Evolutionary conservation across 176 grass and related monocot genomes (phyloP), one percentile per base, ranked within the genome.

Genomic region (Ensete glaucum): DNA sequence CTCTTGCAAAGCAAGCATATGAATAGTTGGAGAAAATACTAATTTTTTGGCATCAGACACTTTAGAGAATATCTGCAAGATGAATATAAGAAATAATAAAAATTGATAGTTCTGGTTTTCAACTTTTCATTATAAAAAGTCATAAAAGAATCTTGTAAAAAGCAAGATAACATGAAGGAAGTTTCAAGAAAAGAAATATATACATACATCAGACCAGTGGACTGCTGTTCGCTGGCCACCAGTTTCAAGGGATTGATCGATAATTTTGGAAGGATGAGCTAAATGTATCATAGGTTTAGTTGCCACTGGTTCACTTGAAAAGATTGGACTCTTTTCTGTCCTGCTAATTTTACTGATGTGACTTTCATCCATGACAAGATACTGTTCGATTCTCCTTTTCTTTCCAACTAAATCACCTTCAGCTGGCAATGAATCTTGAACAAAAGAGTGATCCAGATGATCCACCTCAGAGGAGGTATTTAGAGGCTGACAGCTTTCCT

Each of bases 1-100:
- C 95, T 94, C 90, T 53, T 89, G 73, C 74, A 80, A n/a, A 79
- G 64, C 85, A 87, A 91, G 78, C 43, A 88, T 87, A 67, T 57
- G 80, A 71, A 91, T 74, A 78, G 67, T 85, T 75, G 81, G 70
- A 84, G 82, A 76, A 85, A 89, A 85, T 72, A 83, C 79, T 75
- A 91, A 73, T 14, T 79, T 87, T 51, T 70, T 79, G 50, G 82
- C 83, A 64, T 91, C 76, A 79, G 58, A 85, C 67, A 86, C 75
- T 26, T 63, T 78, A 68, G 52, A 79, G 78, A 79, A 56, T 55
- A 84, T 62, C 95, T 93, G 78, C 79, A 91, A 53, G 50, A 69
- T 62, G 66, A 76, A 71, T 20, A 20, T 70, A 9, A 48, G 43
- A 51, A 25, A 51, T 52, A 70, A 22, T 70, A 20, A 43, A 43